Evolutionary conservation across 768 basidiomycete genomes (phyloP), one percentile per base, ranked within the genome.

Genomic region (Hysterangium stoloniferum): DNA sequence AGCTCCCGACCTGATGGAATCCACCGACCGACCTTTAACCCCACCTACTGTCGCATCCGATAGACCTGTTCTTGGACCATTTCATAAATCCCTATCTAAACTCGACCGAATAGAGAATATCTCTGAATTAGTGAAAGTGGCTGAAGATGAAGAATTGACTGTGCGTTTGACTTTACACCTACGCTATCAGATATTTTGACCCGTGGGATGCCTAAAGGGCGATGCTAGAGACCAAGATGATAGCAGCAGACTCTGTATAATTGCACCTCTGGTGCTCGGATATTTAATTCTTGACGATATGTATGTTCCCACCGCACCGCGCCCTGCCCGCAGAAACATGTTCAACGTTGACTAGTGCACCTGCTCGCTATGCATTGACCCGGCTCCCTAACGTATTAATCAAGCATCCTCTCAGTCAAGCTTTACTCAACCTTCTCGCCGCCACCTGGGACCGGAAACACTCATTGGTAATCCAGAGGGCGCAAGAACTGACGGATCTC

Each of bases 231-330:
- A 75, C n/a, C 44, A 51, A 31, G 68, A 61, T 20, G 67, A 69
- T 38, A 61, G 62, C 33, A 70, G 68, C 29, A 72, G 77, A 37
- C 58, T 86, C 17, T 65, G 84, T 31, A 59, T 82, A 29, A 70
- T 74, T 9, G 71, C 73, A 3, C 83, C 84, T 12, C 65, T 86
- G 28, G 76, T 84, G 19, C 71, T 88, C 11, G 72, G 76, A 4
- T 82, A 85, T 64, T 68, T 86, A 36, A 80, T 81, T 36, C 50
- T 73, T 34, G 78, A 86, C 57, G 72, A 84, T 52, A 59, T 80
- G 85, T 82, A 57, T 17, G 24, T 28, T 36, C 13, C 32, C 29
- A 42, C 52, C 29, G 31, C 20, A 24, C 35, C n/a, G n/a, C 41
- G 43, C 34, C 41, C 45, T 24, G 41, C 20, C 22, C 15, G 24